phyloP scores from a whole-genome alignment of 805 yeast genomes.

The Sugiyamaella valdiviana region DNA sequence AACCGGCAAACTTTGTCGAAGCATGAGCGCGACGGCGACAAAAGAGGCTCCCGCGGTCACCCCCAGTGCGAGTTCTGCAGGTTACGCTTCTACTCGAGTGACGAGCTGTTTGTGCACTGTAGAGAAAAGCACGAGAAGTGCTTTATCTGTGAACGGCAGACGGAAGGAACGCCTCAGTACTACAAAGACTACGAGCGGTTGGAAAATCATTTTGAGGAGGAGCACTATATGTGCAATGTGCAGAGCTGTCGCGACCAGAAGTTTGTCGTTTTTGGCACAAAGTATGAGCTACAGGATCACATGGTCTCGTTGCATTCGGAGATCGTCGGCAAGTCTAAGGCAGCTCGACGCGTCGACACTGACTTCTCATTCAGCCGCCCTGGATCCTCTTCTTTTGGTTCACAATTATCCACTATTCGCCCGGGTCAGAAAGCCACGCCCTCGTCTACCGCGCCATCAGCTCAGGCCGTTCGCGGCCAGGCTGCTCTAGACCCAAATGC shows the following conservation, averaged over 20 bases:
- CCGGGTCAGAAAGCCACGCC: constrained; percentile 4
- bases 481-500: constrained; percentile 10
- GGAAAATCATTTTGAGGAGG: constrained; percentile 63
- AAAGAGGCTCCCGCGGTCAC: constrained; percentile 74
- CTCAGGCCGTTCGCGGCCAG: constrained; percentile 3
- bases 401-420: constrained; percentile 58
- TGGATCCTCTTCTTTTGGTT: constrained; percentile 35
- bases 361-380: constrained; percentile 3
- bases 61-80: constrained; percentile 81
- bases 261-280: constrained; percentile 87
- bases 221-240: constrained; percentile 73
- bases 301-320: constrained; percentile 76
- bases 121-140: constrained; percentile 83
- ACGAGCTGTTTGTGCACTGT: constrained; percentile 77
- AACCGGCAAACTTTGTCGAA: constrained; percentile 53
- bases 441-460: constrained; percentile 6
- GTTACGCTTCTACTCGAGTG: constrained; percentile 77
- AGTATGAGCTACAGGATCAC: constrained; percentile 80
- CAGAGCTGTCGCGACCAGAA: constrained; percentile 77
- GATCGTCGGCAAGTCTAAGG: constrained; percentile 40
- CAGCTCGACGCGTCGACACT: constrained; percentile 19
- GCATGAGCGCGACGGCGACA: constrained; percentile 73
- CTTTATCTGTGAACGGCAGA: constrained; percentile 72
- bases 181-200: constrained; percentile 71
- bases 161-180: constrained; percentile 48